Percentiles rank a stretch among this genome's conserved stretches.
These are phyloP conservation scores for Gonium pectorale DNA, from an alignment of 139 green algal species.

Conservation along the genomic window DNA sequence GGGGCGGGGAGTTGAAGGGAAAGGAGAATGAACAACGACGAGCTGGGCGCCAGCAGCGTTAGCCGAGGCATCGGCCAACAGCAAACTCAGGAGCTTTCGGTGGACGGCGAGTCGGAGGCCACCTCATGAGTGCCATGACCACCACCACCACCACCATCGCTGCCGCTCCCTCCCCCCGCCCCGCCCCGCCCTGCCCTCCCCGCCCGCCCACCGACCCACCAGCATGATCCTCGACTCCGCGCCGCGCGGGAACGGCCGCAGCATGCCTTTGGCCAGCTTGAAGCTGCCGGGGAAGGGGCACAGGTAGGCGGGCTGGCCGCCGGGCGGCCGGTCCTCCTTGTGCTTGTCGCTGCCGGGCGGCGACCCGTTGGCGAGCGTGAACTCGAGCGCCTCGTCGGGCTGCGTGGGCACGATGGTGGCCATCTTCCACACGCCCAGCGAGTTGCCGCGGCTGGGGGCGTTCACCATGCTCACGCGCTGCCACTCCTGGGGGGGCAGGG, in stretches of 20 bases:
- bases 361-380: constrained; percentile 44
- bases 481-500: constrained; percentile 25
- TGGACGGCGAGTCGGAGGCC: too few species aligned
- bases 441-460: constrained; percentile 48
- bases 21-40: neutral
- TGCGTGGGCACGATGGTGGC: constrained; percentile 50
- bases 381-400: constrained; percentile 52
- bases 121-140: too few species aligned
- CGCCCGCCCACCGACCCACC: constrained; percentile 7
- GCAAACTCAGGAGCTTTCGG: too few species aligned
- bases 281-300: constrained; percentile 49
- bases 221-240: constrained; percentile 55
- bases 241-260: constrained; percentile 55
- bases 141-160: too few species aligned
- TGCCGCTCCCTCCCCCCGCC: neutral
- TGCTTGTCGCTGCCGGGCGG: neutral
- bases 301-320: constrained; percentile 30
- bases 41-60: too few species aligned
- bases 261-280: constrained; percentile 56
- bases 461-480: constrained; percentile 52
- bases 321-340: constrained; percentile 55
- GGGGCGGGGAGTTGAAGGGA: neutral
- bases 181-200: neutral
- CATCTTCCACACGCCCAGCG: constrained; percentile 55
- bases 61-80: too few species aligned